Percentiles rank a stretch among this genome's conserved stretches.
Evolutionary conservation across 2,329 filamentous ascomycete species (phyloP).

Genomic region (Fusarium brachygibbosum): DNA sequence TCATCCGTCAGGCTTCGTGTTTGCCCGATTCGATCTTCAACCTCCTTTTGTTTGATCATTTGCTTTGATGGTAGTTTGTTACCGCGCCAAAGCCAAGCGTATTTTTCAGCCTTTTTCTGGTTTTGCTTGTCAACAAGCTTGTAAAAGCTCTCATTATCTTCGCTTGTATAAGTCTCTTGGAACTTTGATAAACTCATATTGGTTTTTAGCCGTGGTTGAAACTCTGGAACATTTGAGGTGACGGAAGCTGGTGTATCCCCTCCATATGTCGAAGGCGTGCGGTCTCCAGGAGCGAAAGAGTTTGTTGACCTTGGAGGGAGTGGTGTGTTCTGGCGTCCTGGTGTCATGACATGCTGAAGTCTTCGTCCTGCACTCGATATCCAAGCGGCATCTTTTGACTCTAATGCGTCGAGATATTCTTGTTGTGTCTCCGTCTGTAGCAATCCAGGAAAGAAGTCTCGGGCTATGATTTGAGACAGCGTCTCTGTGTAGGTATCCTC

Average conservation of each 20-base stretch:
- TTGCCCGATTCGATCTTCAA: constrained; percentile 66
- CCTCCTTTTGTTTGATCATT: constrained; percentile 76
- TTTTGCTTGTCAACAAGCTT: constrained; percentile 92
- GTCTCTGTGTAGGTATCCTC: constrained; percentile 94
- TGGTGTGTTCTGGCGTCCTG: constrained; percentile 64
- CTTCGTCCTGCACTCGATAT: constrained; percentile 83
- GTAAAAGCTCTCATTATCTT: constrained; percentile 98
- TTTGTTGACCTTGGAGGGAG: constrained; percentile 30
- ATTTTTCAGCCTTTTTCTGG: constrained; percentile 83
- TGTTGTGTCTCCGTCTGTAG: constrained; percentile 87
- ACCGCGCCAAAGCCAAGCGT: constrained; percentile 88
- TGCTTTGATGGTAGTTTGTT: constrained; percentile 90
- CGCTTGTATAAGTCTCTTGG: constrained; percentile 93
- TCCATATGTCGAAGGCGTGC: constrained; percentile 75
- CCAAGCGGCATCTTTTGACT: constrained; percentile 87
- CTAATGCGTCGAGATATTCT: constrained; percentile 91
- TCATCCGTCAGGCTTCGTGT: constrained; percentile 66
- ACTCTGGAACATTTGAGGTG: constrained; percentile 54
- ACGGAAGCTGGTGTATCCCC: constrained; percentile 81
- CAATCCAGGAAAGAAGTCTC: constrained; percentile 96
- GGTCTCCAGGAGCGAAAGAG: constrained; percentile 52
- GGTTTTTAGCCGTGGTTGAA: constrained; percentile 72
- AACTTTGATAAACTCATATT: constrained; percentile 87
- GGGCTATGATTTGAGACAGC: constrained; percentile 92
- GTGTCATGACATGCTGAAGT: constrained; percentile 84